Evolutionary conservation across 441 rosid genomes (phyloP).

Genomic region (Macaranga tanarius): DNA sequence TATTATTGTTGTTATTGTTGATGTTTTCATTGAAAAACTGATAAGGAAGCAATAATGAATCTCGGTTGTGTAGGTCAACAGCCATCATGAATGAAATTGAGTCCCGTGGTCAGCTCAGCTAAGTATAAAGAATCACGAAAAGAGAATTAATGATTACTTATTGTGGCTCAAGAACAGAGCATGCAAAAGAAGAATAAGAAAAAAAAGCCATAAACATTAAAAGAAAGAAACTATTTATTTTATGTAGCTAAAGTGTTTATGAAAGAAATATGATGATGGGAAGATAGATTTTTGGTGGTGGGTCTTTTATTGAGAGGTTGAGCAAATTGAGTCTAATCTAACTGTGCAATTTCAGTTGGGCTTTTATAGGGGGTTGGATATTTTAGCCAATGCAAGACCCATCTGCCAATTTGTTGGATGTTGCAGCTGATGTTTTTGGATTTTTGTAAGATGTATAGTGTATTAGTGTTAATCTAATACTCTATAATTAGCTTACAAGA

Average conservation of each 20-base stretch:
- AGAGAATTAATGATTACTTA: slow-evolving; percentile 2
- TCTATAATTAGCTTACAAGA: neutral
- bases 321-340: neutral
- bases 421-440: neutral
- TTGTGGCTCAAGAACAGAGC: neutral
- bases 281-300: too few relatives aligned
- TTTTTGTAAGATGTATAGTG: neutral
- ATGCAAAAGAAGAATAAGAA: neutral
- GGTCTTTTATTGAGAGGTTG: neutral
- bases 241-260: neutral
- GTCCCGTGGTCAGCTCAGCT: neutral
- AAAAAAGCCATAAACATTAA: neutral
- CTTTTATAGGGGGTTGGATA: slow-evolving; percentile 28
- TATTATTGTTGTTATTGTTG: too few relatives aligned
- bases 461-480: neutral
- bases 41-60: slow-evolving; percentile 28
- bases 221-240: too few relatives aligned
- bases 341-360: slow-evolving; percentile 12
- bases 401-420: slow-evolving; percentile 34
- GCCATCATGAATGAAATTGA: slow-evolving; percentile 40
- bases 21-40: slow-evolving; percentile 13
- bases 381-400: slow-evolving; percentile 15
- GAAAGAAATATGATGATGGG: too few relatives aligned
- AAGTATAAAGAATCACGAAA: slow-evolving; percentile 1
- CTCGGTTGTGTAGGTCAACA: slow-evolving; percentile 35